Base-by-base conservation (phyloP, 2,329 filamentous ascomycete genomes). In the Diaporthe batatas region DNA sequence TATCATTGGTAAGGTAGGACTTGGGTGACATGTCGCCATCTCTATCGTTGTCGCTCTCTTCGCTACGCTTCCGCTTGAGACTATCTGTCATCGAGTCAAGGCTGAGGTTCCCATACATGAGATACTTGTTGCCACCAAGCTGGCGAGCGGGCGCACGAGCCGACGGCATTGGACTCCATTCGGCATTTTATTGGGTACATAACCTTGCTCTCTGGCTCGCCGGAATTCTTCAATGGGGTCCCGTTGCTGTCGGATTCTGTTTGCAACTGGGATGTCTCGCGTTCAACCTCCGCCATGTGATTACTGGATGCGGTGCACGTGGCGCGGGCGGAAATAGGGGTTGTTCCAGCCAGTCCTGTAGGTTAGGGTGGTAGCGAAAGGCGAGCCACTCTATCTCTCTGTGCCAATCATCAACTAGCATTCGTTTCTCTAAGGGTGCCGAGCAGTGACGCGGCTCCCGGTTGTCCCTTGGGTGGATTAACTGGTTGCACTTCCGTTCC, bases 271-370 rank as follows among this genome's bases (percentile, higher is more conserved):
- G 34, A 18, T 5, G 6, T 44, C 57, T 65, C 51, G n/a, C 47
- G 32, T 12, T 55, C 69, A n/a, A 68, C 57, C 32, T 73, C 55
- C 54, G 34, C 70, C 55, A 69, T 21, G 2, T 62, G 72, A 21
- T 29, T 5, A 29, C 2, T 65, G 73, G 14, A 55, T 36, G n/a
- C 55, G 34, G 29, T 23, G n/a, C 21, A 74, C 65, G 18, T 69
- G 49, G 4, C n/a, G 6, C 36, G 3, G 14, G 47, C 70, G 73
- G 34, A 16, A 70, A 10, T 44, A 21, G 23, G 39, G 39, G 39
- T 42, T 42, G 39, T 42, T 42, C 39, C 39, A 42, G 12, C 39
- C 39, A 16, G 39, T 59, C 68, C 11, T 18, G 49, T 18, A 73
- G 53, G 8, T 73, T 58, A 18, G 42, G 51, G 39, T 59, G 51